phyloP scores from a whole-genome alignment of 768 basidiomycete genomes.

The Russula virescens region DNA sequence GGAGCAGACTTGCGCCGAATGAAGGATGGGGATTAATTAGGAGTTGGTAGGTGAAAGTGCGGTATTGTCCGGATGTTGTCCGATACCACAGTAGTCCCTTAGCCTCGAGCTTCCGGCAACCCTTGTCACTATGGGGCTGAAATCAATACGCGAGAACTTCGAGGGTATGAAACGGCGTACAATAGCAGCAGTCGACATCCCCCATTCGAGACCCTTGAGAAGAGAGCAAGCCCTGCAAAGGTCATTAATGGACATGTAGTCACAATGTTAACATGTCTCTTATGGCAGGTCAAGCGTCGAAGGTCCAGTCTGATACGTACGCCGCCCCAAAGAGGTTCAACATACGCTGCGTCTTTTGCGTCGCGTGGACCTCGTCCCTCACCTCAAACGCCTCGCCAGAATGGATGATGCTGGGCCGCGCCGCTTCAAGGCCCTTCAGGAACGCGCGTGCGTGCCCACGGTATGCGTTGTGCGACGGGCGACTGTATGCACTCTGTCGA shows the following conservation, averaged over 20 bases:
- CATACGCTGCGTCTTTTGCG: constrained; percentile 81
- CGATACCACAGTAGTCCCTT: constrained; percentile 53
- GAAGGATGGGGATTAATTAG: constrained; percentile 15
- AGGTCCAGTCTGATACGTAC: background rate
- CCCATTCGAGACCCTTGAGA: constrained; percentile 84
- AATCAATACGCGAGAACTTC: constrained; percentile 13
- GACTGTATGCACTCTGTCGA: constrained; percentile 99
- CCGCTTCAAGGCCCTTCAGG: constrained; percentile 91
- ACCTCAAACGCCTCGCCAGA: constrained; percentile 91
- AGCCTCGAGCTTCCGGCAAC: constrained; percentile 54
- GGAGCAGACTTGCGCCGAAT: background rate
- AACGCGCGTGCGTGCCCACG: constrained; percentile 93
- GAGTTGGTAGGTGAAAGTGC: constrained; percentile 43
- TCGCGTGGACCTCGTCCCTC: constrained; percentile 75
- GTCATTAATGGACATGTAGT: constrained; percentile 95
- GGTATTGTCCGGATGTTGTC: constrained; percentile 76
- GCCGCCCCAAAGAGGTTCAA: too few species aligned
- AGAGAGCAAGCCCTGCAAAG: constrained; percentile 93
- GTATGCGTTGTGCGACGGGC: constrained; percentile 96
- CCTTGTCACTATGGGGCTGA: constrained; percentile 48
- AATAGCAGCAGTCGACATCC: constrained; percentile 42
- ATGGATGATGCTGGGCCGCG: constrained; percentile 93
- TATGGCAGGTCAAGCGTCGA: constrained; percentile 33
- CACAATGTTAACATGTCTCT: constrained; percentile 89
- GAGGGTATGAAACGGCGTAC: constrained; percentile 37